phyloP scores from a whole-genome alignment of 306 rosid species.

The Medicago lupulina region DNA sequence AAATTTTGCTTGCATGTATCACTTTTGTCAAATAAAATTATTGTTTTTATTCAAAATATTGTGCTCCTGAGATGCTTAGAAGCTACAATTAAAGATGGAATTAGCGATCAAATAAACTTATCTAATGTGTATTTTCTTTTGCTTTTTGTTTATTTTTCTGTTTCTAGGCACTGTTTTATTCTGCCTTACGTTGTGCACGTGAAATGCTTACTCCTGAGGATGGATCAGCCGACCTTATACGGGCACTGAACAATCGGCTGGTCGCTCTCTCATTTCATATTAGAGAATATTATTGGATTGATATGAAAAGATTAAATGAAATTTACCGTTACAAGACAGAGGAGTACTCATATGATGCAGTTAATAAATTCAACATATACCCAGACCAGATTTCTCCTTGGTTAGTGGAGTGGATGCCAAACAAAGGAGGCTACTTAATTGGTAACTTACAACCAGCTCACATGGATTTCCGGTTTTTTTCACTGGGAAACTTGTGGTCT shows the following conservation, averaged over 20 bases:
- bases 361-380: conserved; percentile 87
- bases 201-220: conserved; percentile 90
- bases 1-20: conserved; percentile 19
- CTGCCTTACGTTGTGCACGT: conserved; percentile 80
- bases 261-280: conserved; percentile 87
- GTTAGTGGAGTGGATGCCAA: conserved; percentile 93
- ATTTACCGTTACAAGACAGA: conserved; percentile 89
- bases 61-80: conserved; percentile 21
- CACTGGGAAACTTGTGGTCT: conserved; percentile 88
- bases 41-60: not conserved
- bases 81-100: conserved; percentile 8
- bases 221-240: conserved; percentile 76
- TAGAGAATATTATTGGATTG: conserved; percentile 87
- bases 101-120: conserved; percentile 29
- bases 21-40: conserved; percentile 8
- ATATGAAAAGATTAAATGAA: conserved; percentile 75
- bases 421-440: conserved; percentile 77
- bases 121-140: conserved; percentile 25
- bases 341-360: conserved; percentile 88
- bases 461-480: conserved; percentile 92
- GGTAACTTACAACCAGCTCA: conserved; percentile 97
- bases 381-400: conserved; percentile 86
- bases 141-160: conserved; percentile 33
- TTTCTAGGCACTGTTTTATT: conserved; percentile 78
- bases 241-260: conserved; percentile 81